These are phyloP conservation scores for Musa schizocarpa DNA, from an alignment of 176 grass and related monocot genomes.

Conservation along the genomic window DNA sequence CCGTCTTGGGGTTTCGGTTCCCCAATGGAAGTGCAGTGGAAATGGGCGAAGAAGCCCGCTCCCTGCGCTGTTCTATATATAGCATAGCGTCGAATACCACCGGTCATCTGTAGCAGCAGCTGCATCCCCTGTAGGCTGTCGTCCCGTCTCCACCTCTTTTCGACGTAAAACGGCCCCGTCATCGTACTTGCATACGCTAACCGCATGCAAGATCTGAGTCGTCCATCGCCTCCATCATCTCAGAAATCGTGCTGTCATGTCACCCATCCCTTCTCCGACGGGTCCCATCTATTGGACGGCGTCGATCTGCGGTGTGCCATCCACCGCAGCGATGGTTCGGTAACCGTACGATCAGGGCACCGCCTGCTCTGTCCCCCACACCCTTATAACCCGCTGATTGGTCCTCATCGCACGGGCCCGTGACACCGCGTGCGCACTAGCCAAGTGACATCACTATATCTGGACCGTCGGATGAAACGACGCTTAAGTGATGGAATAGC, in stretches of 20 bases:
- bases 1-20: too few species aligned
- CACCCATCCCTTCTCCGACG: not conserved
- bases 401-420: not conserved
- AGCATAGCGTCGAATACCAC: not conserved
- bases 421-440: too few species aligned
- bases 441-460: too few species aligned
- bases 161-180: too few species aligned
- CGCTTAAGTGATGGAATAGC: too few species aligned
- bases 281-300: not conserved
- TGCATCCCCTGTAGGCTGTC: too few species aligned
- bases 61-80: not conserved
- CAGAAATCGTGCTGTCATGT: not conserved
- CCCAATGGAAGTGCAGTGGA: too few species aligned
- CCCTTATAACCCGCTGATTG: not conserved
- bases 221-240: not conserved
- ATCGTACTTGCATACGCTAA: not conserved
- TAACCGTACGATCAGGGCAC: not conserved
- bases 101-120: not conserved
- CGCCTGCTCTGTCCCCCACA: not conserved
- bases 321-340: not conserved
- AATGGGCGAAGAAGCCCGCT: not conserved
- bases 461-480: too few species aligned
- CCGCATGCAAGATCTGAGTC: not conserved
- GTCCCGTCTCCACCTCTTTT: too few species aligned
- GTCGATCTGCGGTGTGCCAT: not conserved